Evolutionary conservation across 768 basidiomycete genomes (phyloP).

Genomic region (Xanthoconium stramineum): DNA sequence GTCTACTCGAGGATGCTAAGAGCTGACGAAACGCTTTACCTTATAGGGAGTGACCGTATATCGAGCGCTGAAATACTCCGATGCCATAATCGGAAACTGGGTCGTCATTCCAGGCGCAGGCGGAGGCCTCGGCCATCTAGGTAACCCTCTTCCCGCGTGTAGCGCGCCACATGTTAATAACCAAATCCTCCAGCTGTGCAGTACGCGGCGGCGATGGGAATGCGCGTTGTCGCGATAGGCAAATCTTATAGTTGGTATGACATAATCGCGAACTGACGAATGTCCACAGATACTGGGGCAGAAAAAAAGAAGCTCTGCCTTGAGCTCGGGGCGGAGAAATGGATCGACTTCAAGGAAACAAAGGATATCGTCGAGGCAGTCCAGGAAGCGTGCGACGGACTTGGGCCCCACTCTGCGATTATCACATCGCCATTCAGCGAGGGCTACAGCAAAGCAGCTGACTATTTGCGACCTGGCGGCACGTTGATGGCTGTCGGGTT

Average conservation of each 20-base stretch:
- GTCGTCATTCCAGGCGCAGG: constrained; percentile 76
- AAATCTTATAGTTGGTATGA: not conserved
- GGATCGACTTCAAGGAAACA: constrained; percentile 74
- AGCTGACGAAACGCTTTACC: not conserved
- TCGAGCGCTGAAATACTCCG: constrained; percentile 75
- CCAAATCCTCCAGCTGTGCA: constrained; percentile 52
- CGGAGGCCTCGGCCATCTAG: constrained; percentile 78
- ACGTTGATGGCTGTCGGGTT: constrained; percentile 78
- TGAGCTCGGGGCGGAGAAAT: constrained; percentile 67
- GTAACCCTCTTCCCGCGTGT: constrained; percentile 24
- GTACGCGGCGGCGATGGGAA: constrained; percentile 75
- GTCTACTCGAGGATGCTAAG: too few relatives aligned
- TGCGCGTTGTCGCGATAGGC: constrained; percentile 76
- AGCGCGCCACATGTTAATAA: not conserved
- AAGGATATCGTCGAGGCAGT: constrained; percentile 67
- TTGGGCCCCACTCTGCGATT: constrained; percentile 69
- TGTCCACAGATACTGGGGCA: constrained; percentile 57
- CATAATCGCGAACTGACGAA: not conserved
- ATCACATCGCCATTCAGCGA: constrained; percentile 50
- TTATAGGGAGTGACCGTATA: constrained; percentile 78
- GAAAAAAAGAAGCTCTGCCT: constrained; percentile 64
- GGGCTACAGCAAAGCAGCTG: constrained; percentile 56
- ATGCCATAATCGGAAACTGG: constrained; percentile 67
- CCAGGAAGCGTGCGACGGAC: constrained; percentile 57
- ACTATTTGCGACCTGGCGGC: constrained; percentile 73